Evolutionary conservation across 177 flowering plant species (phyloP).

Genomic region (Vitis hybrid): DNA sequence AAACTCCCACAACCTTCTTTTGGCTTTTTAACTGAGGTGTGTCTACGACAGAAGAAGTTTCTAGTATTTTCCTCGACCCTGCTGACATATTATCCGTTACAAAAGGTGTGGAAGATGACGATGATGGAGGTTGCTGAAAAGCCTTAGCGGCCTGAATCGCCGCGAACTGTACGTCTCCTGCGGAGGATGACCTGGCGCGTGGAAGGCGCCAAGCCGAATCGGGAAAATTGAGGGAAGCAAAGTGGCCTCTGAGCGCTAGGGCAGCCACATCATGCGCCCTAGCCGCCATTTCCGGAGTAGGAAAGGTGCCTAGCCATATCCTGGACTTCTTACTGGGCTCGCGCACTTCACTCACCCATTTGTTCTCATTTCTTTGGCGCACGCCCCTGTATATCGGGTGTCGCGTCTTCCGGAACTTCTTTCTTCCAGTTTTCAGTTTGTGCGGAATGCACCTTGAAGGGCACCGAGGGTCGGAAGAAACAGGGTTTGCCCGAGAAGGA

Average conservation of each 20-base stretch:
- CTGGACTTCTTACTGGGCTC: constrained; percentile 30
- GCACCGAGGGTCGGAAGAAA: no score
- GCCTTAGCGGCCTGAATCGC: constrained; percentile 22
- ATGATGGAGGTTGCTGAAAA: no score
- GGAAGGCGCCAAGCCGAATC: constrained; percentile 27
- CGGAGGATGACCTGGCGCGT: constrained; percentile 15
- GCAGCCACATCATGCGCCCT: constrained; percentile 49
- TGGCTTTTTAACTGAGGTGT: no score
- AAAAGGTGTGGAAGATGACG: no score
- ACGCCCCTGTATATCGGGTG: constrained; percentile 44
- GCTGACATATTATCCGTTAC: no score
- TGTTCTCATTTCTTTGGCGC: constrained; percentile 27
- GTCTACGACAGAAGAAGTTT: no score
- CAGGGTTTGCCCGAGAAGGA: no score
- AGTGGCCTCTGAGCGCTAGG: constrained; percentile 27
- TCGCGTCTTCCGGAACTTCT: constrained; percentile 30
- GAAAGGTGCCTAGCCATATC: constrained; percentile 47
- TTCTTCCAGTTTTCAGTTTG: constrained; percentile 24
- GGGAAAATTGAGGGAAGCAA: constrained; percentile 32
- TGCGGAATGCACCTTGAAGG: not conserved
- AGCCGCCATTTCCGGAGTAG: constrained; percentile 46
- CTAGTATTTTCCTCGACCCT: no score
- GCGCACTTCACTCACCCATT: constrained; percentile 48
- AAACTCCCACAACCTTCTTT: no score
- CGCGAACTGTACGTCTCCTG: constrained; percentile 22